Percentiles rank a stretch among this genome's conserved stretches.
These are phyloP conservation scores for Suaeda aralocaspica DNA, from an alignment of 148 eudicot species.

Conservation along the genomic window DNA sequence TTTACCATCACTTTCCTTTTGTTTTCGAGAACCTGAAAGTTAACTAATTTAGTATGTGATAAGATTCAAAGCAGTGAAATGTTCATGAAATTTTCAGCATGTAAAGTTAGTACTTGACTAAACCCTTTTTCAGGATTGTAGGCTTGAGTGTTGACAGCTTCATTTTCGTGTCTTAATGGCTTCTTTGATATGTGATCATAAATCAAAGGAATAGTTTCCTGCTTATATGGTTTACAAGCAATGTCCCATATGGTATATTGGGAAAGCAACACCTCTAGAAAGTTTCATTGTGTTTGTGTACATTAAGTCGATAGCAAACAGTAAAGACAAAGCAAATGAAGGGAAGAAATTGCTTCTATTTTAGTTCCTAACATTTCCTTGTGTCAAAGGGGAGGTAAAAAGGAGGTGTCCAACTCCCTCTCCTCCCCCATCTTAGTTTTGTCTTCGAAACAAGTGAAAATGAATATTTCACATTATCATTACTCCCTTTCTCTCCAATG, in stretches of 20 bases:
- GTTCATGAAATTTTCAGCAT: neutral
- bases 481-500: neutral
- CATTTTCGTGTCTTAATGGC: neutral
- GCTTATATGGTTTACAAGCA: neutral
- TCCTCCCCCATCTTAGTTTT: neutral
- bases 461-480: neutral
- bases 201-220: neutral
- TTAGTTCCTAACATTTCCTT: neutral
- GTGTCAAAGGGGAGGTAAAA: neutral
- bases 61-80: neutral
- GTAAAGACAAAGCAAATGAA: neutral
- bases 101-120: neutral
- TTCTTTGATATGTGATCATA: neutral
- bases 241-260: neutral
- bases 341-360: neutral
- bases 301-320: no score
- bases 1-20: neutral
- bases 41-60: no score
- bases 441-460: neutral
- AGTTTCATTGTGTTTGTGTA: neutral
- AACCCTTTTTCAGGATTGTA: neutral
- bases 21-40: neutral
- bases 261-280: neutral
- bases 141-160: neutral
- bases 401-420: neutral